Percentiles rank a stretch among this genome's conserved stretches.
Conservation (phyloP, 495 filamentous ascomycete genomes). For the Copromyces sp. region DNA sequence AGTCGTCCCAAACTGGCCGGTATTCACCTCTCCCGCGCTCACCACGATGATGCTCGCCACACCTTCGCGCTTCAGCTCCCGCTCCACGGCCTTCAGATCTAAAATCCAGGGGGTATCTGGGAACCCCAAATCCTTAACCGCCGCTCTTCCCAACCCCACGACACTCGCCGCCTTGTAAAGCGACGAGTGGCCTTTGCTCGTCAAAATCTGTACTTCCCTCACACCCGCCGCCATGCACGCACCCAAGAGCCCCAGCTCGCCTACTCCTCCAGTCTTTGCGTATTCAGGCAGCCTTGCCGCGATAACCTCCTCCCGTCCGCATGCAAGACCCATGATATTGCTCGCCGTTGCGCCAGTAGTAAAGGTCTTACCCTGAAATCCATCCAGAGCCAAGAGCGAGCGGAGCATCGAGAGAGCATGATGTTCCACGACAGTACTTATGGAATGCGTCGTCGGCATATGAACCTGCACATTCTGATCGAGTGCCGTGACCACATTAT, state of each 20-base stretch:
- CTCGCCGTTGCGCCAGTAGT: conserved; percentile 84
- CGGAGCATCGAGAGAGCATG: conserved; percentile 57
- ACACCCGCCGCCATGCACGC: conserved; percentile 55
- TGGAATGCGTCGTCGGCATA: conserved; percentile 54
- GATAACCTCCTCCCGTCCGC: conserved; percentile 60
- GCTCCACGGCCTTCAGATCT: conserved; percentile 48
- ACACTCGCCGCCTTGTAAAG: conserved; percentile 73
- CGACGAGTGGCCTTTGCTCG: conserved; percentile 74
- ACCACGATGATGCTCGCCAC: conserved; percentile 65
- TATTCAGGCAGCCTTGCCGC: conserved; percentile 21
- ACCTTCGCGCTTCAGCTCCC: conserved; percentile 36
- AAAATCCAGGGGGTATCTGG: conserved; percentile 51
- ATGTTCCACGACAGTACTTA: conserved; percentile 66
- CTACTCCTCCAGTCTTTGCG: conserved; percentile 35
- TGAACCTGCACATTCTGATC: conserved; percentile 88
- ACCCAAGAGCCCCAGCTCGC: conserved; percentile 55
- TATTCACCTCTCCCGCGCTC: conserved; percentile 85
- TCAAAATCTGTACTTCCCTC: conserved; percentile 61
- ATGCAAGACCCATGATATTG: conserved; percentile 75
- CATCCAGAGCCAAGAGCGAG: conserved; percentile 53
- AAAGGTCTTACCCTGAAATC: conserved; percentile 57
- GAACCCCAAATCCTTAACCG: conserved; percentile 49
- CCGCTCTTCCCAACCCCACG: conserved; percentile 64
- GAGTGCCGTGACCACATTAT: conserved; percentile 63
- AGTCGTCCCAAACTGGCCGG: conserved; percentile 66